These are phyloP conservation scores for Hypoxylon sp. DNA, from an alignment of 2,329 filamentous ascomycete genomes.

Conservation along the genomic window DNA sequence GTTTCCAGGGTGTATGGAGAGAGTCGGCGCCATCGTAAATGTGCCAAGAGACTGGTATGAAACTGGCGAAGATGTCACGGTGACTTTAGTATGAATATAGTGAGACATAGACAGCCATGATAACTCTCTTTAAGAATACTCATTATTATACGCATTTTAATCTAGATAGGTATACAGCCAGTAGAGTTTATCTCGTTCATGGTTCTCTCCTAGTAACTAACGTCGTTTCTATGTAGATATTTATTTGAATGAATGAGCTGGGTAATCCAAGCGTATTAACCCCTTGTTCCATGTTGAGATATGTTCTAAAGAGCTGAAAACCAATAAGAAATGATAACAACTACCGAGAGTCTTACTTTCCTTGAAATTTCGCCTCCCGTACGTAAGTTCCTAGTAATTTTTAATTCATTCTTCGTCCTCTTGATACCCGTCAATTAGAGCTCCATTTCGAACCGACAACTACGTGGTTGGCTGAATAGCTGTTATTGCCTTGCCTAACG, in stretches of 20 bases:
- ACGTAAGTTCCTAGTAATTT: too few species aligned
- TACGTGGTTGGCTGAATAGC: neutral
- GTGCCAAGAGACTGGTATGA: conserved; percentile 38
- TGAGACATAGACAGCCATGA: too few species aligned
- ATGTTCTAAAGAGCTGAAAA: neutral
- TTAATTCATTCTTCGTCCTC: neutral
- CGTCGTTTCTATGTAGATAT: neutral
- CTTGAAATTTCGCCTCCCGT: too few species aligned
- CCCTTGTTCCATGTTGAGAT: neutral
- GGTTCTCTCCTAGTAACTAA: neutral
- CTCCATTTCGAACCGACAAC: neutral
- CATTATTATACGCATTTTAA: neutral
- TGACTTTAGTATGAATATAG: conserved; percentile 29
- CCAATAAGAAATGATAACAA: neutral
- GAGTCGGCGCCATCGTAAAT: conserved; percentile 32
- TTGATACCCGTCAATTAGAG: neutral
- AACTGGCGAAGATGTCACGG: conserved; percentile 31
- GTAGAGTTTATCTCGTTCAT: neutral
- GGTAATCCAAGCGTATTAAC: neutral
- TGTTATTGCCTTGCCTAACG: neutral
- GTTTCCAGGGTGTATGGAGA: conserved; percentile 32
- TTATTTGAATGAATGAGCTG: neutral
- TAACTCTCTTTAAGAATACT: too few species aligned
- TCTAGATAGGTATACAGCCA: neutral
- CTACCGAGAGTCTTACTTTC: too few species aligned